These are phyloP conservation scores for Colletotrichum sp. DNA, from an alignment of 2,329 filamentous ascomycete genomes.

Conservation along the genomic window DNA sequence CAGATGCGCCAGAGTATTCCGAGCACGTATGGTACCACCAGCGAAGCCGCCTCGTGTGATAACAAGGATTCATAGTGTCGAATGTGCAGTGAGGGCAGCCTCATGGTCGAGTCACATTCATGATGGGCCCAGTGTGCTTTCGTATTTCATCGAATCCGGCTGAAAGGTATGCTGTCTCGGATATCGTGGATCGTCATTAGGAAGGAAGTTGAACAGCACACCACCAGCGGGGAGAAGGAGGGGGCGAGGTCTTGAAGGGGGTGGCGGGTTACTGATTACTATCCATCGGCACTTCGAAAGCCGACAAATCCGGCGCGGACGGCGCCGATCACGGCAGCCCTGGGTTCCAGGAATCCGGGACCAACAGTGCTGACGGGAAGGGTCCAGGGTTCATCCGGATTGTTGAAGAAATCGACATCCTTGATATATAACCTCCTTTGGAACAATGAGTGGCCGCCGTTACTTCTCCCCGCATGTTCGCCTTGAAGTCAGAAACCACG, in stretches of 20 bases:
- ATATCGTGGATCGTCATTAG: too few species aligned
- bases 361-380: not conserved
- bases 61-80: not conserved
- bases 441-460: not conserved
- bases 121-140: not conserved
- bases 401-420: constrained; percentile 8
- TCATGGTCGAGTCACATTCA: not conserved
- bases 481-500: not conserved
- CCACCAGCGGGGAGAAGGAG: not conserved
- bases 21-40: not conserved
- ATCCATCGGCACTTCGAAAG: constrained; percentile 3
- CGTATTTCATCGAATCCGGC: not conserved
- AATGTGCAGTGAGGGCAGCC: not conserved
- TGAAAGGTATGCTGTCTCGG: not conserved
- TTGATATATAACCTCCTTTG: not conserved
- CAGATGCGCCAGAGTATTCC: not conserved
- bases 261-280: not conserved
- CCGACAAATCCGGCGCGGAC: not conserved
- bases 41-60: not conserved
- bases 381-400: constrained; percentile 9
- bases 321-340: constrained; percentile 11
- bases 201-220: not conserved
- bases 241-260: not conserved
- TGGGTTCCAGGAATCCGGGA: constrained; percentile 7
- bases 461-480: constrained; percentile 4